Conservation (phyloP, 73 alveolate species). For the Paramecium sonneborni region DNA sequence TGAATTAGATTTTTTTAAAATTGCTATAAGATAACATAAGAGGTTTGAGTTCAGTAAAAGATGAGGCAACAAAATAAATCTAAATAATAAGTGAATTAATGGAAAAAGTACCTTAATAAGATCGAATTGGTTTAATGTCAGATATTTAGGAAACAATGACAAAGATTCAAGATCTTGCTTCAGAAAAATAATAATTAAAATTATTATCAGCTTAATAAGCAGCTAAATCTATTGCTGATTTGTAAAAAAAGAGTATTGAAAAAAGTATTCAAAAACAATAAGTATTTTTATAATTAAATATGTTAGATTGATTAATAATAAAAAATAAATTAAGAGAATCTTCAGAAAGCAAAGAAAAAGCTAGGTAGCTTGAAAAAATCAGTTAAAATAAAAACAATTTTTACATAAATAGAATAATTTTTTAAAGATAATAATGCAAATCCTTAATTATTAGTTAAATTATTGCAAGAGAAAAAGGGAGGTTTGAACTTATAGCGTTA, state of each 20-base stretch:
- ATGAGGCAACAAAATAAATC: background rate
- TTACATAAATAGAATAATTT: background rate
- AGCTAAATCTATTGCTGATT: background rate
- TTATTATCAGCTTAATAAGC: background rate
- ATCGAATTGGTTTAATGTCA: background rate
- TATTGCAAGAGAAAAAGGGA: background rate
- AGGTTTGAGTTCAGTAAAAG: background rate
- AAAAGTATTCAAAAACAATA: background rate
- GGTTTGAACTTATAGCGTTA: background rate
- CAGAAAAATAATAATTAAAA: background rate
- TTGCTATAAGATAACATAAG: background rate
- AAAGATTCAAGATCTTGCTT: background rate
- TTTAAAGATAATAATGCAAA: background rate
- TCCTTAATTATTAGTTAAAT: background rate
- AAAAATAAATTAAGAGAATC: background rate
- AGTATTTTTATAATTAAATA: background rate
- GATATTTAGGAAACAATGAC: background rate
- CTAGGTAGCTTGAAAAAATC: background rate
- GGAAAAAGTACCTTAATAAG: background rate
- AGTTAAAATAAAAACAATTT: conserved; percentile 19
- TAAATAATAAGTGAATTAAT: background rate
- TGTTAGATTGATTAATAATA: background rate
- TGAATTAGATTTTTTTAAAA: background rate
- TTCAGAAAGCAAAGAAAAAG: background rate
- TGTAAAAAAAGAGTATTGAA: background rate